phyloP scores from a whole-genome alignment of 2,329 filamentous ascomycete genomes.

The Fusarium sarcochroum region DNA sequence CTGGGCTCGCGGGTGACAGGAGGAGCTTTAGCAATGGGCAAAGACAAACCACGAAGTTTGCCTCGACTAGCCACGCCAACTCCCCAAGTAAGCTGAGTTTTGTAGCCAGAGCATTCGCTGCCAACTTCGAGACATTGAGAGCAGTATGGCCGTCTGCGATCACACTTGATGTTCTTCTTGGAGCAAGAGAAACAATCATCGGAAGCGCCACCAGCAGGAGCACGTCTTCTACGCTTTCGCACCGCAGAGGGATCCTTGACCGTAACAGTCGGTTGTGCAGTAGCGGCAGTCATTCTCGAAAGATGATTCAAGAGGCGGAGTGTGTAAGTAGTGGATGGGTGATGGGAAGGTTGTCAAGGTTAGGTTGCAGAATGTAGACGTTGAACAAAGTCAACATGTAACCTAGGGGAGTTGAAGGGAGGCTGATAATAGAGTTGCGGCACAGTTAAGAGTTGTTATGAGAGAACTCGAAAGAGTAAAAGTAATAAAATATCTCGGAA shows the following conservation, averaged over 20 bases:
- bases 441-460: conserved; percentile 15
- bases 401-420: conserved; percentile 14
- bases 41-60: conserved; percentile 89
- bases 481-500: conserved; percentile 19
- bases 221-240: conserved; percentile 86
- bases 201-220: conserved; percentile 87
- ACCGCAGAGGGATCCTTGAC: conserved; percentile 66
- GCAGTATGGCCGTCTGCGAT: conserved; percentile 93
- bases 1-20: conserved; percentile 66
- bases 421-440: conserved; percentile 17
- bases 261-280: conserved; percentile 59
- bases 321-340: conserved; percentile 13
- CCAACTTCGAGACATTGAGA: conserved; percentile 93
- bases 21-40: conserved; percentile 75
- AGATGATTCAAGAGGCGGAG: conserved; percentile 15
- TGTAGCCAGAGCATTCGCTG: conserved; percentile 95
- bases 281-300: conserved; percentile 64
- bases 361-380: conserved; percentile 10
- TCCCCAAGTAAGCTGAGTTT: conserved; percentile 96
- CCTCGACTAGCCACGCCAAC: conserved; percentile 95
- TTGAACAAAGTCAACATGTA: conserved; percentile 31
- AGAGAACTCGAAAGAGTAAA: conserved; percentile 25
- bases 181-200: conserved; percentile 97
- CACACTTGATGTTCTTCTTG: conserved; percentile 87
- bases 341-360: conserved; percentile 24